These are phyloP conservation scores for Lentinula aciculospora DNA, from an alignment of 768 basidiomycete genomes.

Conservation along the genomic window DNA sequence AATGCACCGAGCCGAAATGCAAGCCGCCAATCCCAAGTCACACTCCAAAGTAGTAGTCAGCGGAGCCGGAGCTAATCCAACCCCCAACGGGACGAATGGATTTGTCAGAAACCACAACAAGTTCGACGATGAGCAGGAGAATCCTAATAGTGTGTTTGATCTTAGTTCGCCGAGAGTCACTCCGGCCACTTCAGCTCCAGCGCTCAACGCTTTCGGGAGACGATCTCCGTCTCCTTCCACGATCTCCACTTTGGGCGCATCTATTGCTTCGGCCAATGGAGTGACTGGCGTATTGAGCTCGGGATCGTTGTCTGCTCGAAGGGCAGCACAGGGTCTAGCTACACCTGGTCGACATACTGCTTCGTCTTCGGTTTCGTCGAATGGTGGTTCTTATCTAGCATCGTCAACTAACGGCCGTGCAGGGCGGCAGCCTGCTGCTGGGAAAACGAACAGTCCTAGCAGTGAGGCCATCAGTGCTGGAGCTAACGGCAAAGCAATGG, in stretches of 20 bases:
- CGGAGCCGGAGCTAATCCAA: background rate
- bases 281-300: background rate
- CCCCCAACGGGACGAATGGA: background rate
- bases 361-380: background rate
- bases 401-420: background rate
- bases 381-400: background rate
- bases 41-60: background rate
- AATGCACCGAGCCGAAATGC: conserved; percentile 42
- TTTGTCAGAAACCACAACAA: background rate
- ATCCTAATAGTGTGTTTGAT: background rate
- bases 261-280: background rate
- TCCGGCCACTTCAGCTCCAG: background rate
- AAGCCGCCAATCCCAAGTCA: background rate
- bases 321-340: background rate
- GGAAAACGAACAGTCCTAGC: background rate
- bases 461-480: too few species aligned
- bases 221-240: background rate
- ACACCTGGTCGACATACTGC: background rate
- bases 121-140: background rate
- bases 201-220: background rate
- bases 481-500: background rate
- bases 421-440: background rate
- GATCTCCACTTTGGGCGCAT: background rate
- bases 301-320: background rate
- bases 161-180: background rate